A percentile compares a stretch with the other conserved stretches of the same genome.
Evolutionary conservation across 495 filamentous ascomycete species (phyloP).

Genomic region (Pseudoneurospora amorphoporcata): DNA sequence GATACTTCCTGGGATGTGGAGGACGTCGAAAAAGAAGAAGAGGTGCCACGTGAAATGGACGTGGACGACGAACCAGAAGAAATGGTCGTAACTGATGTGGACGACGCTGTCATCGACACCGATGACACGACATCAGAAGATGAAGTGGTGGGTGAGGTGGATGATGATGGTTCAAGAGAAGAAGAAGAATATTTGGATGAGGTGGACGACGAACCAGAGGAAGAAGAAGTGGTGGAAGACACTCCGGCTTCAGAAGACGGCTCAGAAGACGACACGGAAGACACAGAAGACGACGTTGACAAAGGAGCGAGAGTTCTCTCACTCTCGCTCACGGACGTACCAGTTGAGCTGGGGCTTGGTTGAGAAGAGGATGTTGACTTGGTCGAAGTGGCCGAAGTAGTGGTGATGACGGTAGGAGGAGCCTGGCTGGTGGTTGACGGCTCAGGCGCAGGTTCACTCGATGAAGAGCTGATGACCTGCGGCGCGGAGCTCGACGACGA

Average conservation of each 20-base stretch:
- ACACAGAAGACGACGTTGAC: slow-evolving; percentile 1
- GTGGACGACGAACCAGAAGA: background rate
- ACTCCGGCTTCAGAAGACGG: background rate
- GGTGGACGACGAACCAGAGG: slow-evolving; percentile 1
- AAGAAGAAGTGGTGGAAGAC: slow-evolving; percentile 1
- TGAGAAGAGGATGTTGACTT: background rate
- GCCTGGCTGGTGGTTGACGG: slow-evolving; percentile 2
- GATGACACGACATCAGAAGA: background rate
- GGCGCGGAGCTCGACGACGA: background rate
- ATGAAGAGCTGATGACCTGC: background rate
- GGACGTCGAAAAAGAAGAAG: background rate
- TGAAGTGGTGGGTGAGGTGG: slow-evolving; percentile 1
- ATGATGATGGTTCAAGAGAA: background rate
- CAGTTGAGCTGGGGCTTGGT: background rate
- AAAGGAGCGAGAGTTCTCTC: slow-evolving; percentile 8
- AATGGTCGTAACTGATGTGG: background rate
- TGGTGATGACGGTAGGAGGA: slow-evolving; percentile 5
- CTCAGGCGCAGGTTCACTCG: background rate
- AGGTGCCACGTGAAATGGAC: slow-evolving; percentile 1
- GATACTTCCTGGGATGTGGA: slow-evolving; percentile 3
- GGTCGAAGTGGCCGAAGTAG: slow-evolving; percentile 1
- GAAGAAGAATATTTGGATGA: background rate
- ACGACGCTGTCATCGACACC: background rate
- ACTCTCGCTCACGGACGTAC: slow-evolving; percentile 7
- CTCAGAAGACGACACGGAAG: slow-evolving; percentile 2